A percentile compares a stretch with the other conserved stretches of the same genome.
Conservation (phyloP, 768 basidiomycete species). For the Paxillus ammoniavirescens region DNA sequence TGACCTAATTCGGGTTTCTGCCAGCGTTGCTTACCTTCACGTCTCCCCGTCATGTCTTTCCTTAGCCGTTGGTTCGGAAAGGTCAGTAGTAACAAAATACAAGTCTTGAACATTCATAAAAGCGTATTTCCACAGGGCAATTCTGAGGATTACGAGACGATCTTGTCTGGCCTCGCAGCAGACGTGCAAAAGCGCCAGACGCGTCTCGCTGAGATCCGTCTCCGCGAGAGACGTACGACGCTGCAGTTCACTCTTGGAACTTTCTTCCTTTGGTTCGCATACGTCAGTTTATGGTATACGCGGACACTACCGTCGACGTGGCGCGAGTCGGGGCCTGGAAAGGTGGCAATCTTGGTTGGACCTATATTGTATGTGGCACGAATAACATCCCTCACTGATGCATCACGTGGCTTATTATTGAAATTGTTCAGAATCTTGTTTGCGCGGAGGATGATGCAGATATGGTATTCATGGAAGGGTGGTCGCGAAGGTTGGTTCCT, state of each 20-base stretch:
- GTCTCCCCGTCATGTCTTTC: constrained; percentile 27
- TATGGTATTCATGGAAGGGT: constrained; percentile 80
- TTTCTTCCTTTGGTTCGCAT: constrained; percentile 68
- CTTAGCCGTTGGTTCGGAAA: constrained; percentile 28
- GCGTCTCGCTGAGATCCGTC: constrained; percentile 77
- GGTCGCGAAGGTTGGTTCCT: constrained; percentile 67
- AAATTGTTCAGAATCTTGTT: constrained; percentile 58
- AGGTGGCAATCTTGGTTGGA: constrained; percentile 57
- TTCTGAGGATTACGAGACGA: constrained; percentile 71
- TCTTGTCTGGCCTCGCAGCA: constrained; percentile 62
- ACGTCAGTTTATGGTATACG: constrained; percentile 74
- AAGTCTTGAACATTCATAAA: not conserved
- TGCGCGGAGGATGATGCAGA: constrained; percentile 74
- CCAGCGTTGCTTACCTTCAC: not conserved
- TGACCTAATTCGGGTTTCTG: not conserved
- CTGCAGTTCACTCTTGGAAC: constrained; percentile 78
- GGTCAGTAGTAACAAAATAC: constrained; percentile 12
- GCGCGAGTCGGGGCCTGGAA: constrained; percentile 35
- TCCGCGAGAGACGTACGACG: constrained; percentile 78
- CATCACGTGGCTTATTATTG: constrained; percentile 1
- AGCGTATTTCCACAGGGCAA: constrained; percentile 10
- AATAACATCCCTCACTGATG: not conserved
- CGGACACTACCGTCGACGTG: constrained; percentile 45
- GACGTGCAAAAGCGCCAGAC: constrained; percentile 75
- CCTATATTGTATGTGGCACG: constrained; percentile 68